phyloP scores from a whole-genome alignment of 164 flowering plant species.

The Tetrastigma voinierianum region DNA sequence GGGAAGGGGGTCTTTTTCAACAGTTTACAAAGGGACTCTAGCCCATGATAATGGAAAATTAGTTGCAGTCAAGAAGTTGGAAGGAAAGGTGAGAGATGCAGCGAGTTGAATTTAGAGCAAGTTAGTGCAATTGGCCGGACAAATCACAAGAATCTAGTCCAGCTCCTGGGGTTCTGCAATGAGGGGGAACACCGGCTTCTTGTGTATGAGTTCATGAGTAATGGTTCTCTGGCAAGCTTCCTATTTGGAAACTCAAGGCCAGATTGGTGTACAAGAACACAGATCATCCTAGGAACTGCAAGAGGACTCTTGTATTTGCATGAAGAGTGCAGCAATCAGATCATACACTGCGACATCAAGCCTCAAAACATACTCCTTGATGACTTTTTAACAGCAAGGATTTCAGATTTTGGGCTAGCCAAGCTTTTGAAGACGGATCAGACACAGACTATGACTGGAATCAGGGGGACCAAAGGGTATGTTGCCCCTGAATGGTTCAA shows the following conservation, averaged over 20 bases:
- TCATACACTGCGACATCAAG: constrained; percentile 26
- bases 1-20: constrained; percentile 27
- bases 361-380: constrained; percentile 28
- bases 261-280: constrained; percentile 12
- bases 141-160: constrained; percentile 28
- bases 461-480: constrained; percentile 26
- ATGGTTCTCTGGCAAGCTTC: constrained; percentile 16
- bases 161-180: constrained; percentile 24
- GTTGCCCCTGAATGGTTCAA: constrained; percentile 27
- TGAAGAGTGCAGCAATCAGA: constrained; percentile 24
- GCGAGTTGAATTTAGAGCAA: constrained; percentile 25
- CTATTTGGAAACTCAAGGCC: constrained; percentile 15
- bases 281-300: constrained; percentile 9
- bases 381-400: constrained; percentile 9
- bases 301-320: constrained; percentile 22
- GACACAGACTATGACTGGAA: constrained; percentile 15
- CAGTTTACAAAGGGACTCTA: constrained; percentile 23
- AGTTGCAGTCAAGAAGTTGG: constrained; percentile 27
- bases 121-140: constrained; percentile 21
- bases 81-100: constrained; percentile 8
- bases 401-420: constrained; percentile 14
- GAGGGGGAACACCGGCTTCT: constrained; percentile 24
- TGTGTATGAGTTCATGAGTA: constrained; percentile 21
- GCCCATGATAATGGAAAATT: neutral
- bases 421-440: constrained; percentile 22